These are phyloP conservation scores for Gamsiella multidivaricata DNA, from an alignment of 192 early-diverging fungal genomes.

Conservation along the genomic window DNA sequence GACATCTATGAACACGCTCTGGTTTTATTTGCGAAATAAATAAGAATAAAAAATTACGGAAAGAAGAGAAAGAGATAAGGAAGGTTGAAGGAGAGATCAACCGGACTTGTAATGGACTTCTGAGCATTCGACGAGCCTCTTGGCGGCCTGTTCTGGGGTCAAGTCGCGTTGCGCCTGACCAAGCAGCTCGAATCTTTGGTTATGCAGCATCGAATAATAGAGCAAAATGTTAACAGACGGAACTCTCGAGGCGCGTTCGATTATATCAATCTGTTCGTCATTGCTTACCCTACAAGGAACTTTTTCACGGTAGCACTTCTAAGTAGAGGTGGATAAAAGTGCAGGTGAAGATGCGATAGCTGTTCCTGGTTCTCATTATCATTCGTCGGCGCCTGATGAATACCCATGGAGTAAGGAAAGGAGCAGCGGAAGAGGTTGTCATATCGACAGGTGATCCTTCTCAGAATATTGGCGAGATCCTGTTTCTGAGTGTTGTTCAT, in stretches of 20 bases:
- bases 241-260: too few relatives aligned
- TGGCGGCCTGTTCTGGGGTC: conserved; percentile 93
- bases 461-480: conserved; percentile 82
- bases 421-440: conserved; percentile 92
- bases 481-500: conserved; percentile 60
- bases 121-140: conserved; percentile 70
- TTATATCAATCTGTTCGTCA: too few relatives aligned
- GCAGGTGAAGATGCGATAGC: conserved; percentile 86
- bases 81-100: background rate
- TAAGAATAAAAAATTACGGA: background rate
- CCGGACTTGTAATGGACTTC: conserved; percentile 67
- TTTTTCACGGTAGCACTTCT: conserved; percentile 92
- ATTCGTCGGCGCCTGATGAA: conserved; percentile 88
- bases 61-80: background rate
- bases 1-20: background rate
- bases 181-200: conserved; percentile 95
- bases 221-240: background rate
- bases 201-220: too few relatives aligned
- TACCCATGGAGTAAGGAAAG: conserved; percentile 97
- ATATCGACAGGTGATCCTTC: conserved; percentile 84
- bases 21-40: background rate
- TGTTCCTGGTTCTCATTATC: conserved; percentile 57
- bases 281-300: conserved; percentile 90
- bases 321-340: conserved; percentile 96
- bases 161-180: conserved; percentile 94